phyloP scores from a whole-genome alignment of 2,329 filamentous ascomycete species.

The Penicillium hordei region DNA sequence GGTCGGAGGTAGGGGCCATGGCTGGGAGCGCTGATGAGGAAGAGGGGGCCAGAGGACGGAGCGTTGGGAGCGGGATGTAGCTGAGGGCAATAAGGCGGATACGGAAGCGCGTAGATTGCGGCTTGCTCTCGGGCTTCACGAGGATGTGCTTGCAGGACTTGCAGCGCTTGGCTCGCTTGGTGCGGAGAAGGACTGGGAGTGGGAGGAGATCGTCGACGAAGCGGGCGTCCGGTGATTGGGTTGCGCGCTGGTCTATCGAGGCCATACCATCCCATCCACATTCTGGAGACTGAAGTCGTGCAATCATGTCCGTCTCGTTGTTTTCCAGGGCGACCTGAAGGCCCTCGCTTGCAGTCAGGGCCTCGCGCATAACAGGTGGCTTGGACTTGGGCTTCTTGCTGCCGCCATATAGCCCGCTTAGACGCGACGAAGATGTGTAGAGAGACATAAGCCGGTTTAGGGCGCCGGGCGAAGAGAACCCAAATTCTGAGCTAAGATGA shows the following conservation, averaged over 20 bases:
- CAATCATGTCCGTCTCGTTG: slow-evolving; percentile 60
- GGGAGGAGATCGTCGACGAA: slow-evolving; percentile 77
- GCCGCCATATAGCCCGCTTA: slow-evolving; percentile 55
- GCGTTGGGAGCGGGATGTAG: slow-evolving; percentile 78
- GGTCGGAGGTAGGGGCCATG: slow-evolving; percentile 36
- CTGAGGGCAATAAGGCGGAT: slow-evolving; percentile 86
- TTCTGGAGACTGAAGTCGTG: slow-evolving; percentile 54
- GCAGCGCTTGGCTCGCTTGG: slow-evolving; percentile 92
- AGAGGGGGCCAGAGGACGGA: slow-evolving; percentile 57
- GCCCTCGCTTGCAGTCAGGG: slow-evolving; percentile 68
- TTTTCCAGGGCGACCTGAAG: slow-evolving; percentile 63
- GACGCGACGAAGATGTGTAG: slow-evolving; percentile 62
- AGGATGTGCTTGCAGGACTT: slow-evolving; percentile 91
- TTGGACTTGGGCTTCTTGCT: slow-evolving; percentile 67
- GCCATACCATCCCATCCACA: slow-evolving; percentile 65
- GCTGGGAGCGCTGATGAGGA: slow-evolving; percentile 27
- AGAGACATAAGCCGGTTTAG: slow-evolving; percentile 88
- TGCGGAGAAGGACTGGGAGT: slow-evolving; percentile 77
- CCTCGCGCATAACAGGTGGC: slow-evolving; percentile 76
- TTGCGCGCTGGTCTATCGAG: slow-evolving; percentile 52
- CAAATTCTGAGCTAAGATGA: slow-evolving; percentile 51
- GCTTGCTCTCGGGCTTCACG: slow-evolving; percentile 88
- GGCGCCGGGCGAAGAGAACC: slow-evolving; percentile 72
- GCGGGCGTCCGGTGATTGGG: slow-evolving; percentile 53
- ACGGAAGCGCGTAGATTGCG: slow-evolving; percentile 83